Evolutionary conservation across 1,139 yeast species (phyloP).

Genomic region (Pichia sp.): DNA sequence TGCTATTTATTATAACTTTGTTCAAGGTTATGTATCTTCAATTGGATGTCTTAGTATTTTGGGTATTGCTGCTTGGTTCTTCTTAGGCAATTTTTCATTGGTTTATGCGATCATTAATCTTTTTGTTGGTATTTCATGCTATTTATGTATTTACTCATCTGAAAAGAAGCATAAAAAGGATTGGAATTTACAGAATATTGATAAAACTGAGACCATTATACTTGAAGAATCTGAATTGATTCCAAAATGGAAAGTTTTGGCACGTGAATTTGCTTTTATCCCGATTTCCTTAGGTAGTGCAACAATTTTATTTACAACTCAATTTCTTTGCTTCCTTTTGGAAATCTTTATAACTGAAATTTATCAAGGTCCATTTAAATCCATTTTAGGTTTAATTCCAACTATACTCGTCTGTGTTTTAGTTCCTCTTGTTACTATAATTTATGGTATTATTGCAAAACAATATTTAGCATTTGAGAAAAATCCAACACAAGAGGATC

Average conservation of each 20-base stretch:
- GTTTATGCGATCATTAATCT: constrained; percentile 49
- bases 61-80: constrained; percentile 52
- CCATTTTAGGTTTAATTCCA: constrained; percentile 61
- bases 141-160: constrained; percentile 32
- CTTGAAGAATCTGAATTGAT: constrained; percentile 19
- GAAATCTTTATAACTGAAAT: constrained; percentile 82
- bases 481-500: constrained; percentile 54
- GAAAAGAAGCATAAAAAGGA: constrained; percentile 26
- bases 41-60: constrained; percentile 44
- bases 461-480: constrained; percentile 63
- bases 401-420: constrained; percentile 62
- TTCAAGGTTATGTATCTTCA: constrained; percentile 57
- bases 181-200: constrained; percentile 64
- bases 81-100: constrained; percentile 51
- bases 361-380: constrained; percentile 76
- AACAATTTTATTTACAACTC: constrained; percentile 51
- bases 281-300: constrained; percentile 66
- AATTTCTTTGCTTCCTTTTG: constrained; percentile 63
- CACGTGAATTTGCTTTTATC: constrained; percentile 54
- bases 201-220: constrained; percentile 35
- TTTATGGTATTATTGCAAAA: constrained; percentile 48
- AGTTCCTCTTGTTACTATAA: constrained; percentile 61
- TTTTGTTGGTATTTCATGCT: constrained; percentile 54
- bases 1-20: constrained; percentile 74
- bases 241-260: constrained; percentile 38